Evolutionary conservation across 2,329 filamentous ascomycete species (phyloP).

Genomic region (Epichloe gansuensis): DNA sequence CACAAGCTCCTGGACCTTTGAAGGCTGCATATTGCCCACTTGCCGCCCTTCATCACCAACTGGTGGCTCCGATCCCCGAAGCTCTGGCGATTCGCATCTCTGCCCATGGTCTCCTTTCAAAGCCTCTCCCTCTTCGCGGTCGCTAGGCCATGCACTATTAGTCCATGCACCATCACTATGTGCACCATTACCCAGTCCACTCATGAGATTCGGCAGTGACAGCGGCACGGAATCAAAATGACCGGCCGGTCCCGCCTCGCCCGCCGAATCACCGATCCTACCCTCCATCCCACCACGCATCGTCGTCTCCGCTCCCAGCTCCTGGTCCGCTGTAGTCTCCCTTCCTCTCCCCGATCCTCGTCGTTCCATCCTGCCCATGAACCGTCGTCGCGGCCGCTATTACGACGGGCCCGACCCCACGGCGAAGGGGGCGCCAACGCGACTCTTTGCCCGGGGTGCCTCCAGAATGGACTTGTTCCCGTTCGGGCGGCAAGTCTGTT

Average conservation of each 20-base stretch:
- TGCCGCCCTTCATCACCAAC: slow-evolving; percentile 6
- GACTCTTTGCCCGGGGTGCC: slow-evolving; percentile 11
- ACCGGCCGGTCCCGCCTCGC: slow-evolving; percentile 8
- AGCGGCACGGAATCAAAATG: background rate
- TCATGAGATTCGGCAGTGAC: background rate
- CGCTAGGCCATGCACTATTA: background rate
- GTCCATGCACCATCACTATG: background rate
- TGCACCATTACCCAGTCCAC: background rate
- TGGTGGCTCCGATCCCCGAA: slow-evolving; percentile 5
- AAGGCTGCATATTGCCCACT: slow-evolving; percentile 17
- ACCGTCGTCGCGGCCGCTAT: slow-evolving; percentile 19
- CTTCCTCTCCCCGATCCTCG: slow-evolving; percentile 9
- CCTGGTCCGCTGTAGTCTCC: slow-evolving; percentile 8
- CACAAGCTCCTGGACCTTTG: slow-evolving; percentile 39
- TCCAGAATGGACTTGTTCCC: slow-evolving; percentile 20
- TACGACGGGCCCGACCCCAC: slow-evolving; percentile 14
- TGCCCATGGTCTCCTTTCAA: background rate
- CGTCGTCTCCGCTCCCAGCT: slow-evolving; percentile 5
- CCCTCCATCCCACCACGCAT: slow-evolving; percentile 7
- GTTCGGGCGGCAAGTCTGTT: slow-evolving; percentile 24
- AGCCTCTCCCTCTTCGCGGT: background rate
- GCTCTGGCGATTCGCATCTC: slow-evolving; percentile 11
- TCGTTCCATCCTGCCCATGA: slow-evolving; percentile 26
- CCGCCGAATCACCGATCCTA: slow-evolving; percentile 19
- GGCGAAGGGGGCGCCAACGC: slow-evolving; percentile 13